Percentiles rank a stretch among this genome's conserved stretches.
phyloP scores from a whole-genome alignment of 345 rosid genomes.

The Populus pruinosa region DNA sequence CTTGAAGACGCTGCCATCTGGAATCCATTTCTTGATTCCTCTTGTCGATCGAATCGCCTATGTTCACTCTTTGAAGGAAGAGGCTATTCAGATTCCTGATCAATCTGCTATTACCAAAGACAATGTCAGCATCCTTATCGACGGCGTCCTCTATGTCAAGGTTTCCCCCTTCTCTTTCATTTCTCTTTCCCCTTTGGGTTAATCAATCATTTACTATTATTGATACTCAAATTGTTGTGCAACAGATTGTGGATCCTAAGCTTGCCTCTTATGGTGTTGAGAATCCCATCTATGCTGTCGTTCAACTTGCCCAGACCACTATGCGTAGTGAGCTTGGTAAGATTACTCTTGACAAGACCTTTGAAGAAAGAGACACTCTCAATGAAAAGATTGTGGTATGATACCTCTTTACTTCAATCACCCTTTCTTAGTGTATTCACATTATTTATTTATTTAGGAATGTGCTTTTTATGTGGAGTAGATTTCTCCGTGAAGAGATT shows the following conservation, averaged over 20 bases:
- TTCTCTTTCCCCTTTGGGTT: no score
- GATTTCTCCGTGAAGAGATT: background rate
- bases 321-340: conserved; percentile 99
- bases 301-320: conserved; percentile 91
- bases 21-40: conserved; percentile 84
- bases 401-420: background rate
- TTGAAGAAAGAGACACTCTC: conserved; percentile 89
- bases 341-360: conserved; percentile 94
- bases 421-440: background rate
- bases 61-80: conserved; percentile 95
- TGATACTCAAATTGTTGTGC: background rate
- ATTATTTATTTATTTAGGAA: background rate
- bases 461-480: background rate
- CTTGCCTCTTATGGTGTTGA: conserved; percentile 93
- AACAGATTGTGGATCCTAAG: conserved; percentile 80
- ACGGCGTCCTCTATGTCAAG: conserved; percentile 90
- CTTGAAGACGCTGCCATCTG: conserved; percentile 68
- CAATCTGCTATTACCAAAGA: conserved; percentile 93
- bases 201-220: background rate
- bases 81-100: conserved; percentile 84
- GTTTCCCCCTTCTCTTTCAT: conserved; percentile 23
- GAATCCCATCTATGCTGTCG: conserved; percentile 85
- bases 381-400: conserved; percentile 92
- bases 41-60: conserved; percentile 87
- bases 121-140: conserved; percentile 89